Evolutionary conservation across 441 rosid genomes (phyloP).

Genomic region (Flueggea neowawraea): DNA sequence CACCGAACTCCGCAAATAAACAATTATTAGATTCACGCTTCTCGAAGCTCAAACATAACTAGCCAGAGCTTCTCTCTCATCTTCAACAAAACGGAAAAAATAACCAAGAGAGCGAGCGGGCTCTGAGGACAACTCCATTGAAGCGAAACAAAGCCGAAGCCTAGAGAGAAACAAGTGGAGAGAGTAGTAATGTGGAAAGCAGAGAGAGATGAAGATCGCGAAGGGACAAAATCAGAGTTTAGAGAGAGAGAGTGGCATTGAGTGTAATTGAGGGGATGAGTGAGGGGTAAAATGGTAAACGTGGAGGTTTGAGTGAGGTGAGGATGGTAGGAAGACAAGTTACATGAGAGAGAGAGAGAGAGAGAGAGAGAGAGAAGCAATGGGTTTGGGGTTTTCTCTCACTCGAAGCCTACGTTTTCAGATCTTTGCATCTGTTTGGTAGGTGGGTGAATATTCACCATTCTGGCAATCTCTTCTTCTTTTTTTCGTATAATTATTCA

Average conservation of each 20-base stretch:
- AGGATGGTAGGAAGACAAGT: background rate
- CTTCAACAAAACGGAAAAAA: no score
- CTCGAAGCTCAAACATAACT: background rate
- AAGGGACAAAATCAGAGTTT: slow-evolving; percentile 7
- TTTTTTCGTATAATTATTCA: no score
- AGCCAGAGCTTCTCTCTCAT: background rate
- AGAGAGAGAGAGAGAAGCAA: background rate
- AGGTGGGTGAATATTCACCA: no score
- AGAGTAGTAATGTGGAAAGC: background rate
- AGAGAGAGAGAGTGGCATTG: slow-evolving; percentile 33
- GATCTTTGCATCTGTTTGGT: slow-evolving; percentile 1
- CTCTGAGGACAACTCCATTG: no score
- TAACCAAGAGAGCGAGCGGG: no score
- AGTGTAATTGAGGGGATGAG: slow-evolving; percentile 28
- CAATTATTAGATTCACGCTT: background rate
- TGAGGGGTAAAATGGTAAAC: slow-evolving; percentile 26
- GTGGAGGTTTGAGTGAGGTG: background rate
- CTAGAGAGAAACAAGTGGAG: background rate
- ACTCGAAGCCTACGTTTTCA: slow-evolving; percentile 36
- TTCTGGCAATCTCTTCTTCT: no score
- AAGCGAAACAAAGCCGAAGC: no score
- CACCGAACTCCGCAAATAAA: background rate
- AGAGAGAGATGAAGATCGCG: background rate
- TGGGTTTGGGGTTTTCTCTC: slow-evolving; percentile 16
- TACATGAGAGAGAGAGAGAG: background rate